Evolutionary conservation across 345 rosid genomes (phyloP).

Genomic region (Acer negundo): DNA sequence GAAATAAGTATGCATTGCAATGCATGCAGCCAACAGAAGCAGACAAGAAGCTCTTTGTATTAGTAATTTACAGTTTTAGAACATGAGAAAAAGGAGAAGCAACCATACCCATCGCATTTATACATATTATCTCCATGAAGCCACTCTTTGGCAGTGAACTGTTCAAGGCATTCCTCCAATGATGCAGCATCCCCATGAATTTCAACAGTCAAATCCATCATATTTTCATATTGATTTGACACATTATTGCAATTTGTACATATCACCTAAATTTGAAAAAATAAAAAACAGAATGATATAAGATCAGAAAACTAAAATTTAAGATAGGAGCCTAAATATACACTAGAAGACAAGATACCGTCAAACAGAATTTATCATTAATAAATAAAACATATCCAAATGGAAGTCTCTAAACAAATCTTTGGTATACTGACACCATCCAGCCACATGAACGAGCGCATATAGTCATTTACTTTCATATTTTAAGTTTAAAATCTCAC

Average conservation of each 20-base stretch:
- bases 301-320: conserved; percentile 19
- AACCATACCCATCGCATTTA: conserved; percentile 85
- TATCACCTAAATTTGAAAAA: conserved; percentile 53
- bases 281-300: background rate
- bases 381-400: background rate
- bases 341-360: conserved; percentile 5
- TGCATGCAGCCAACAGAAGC: background rate
- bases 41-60: background rate
- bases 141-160: conserved; percentile 81
- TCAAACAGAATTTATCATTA: background rate
- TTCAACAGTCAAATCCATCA: conserved; percentile 98
- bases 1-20: background rate
- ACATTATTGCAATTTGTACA: conserved; percentile 71
- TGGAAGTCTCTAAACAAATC: background rate
- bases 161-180: conserved; percentile 95
- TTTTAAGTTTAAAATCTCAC: conserved; percentile 4
- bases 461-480: background rate
- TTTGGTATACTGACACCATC: no score
- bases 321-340: background rate
- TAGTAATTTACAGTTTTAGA: conserved; percentile 7
- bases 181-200: conserved; percentile 89
- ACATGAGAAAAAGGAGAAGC: conserved; percentile 3
- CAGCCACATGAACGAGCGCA: background rate
- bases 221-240: conserved; percentile 89
- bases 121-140: conserved; percentile 98